phyloP scores from a whole-genome alignment of 208 protist species.

The Tetramitus jugosus region DNA sequence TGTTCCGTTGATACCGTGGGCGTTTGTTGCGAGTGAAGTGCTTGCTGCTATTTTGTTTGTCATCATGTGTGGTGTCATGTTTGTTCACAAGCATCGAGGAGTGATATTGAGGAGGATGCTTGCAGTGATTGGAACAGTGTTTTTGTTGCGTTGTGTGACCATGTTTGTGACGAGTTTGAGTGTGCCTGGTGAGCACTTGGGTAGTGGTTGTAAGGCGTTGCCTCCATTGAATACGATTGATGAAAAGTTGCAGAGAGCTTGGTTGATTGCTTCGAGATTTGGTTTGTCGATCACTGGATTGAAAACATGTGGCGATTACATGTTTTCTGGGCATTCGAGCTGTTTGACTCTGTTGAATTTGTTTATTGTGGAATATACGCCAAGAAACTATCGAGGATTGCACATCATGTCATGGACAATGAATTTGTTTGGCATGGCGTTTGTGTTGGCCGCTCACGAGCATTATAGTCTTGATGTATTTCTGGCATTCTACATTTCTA shows the following conservation, averaged over 20 bases:
- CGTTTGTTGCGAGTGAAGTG: constrained; percentile 20
- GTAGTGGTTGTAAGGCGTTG: neutral
- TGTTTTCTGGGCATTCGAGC: constrained; percentile 28
- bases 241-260: constrained; percentile 21
- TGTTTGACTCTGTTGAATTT: constrained; percentile 27
- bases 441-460: constrained; percentile 28
- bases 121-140: constrained; percentile 23
- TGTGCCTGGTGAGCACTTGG: constrained; percentile 27
- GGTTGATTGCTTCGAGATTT: constrained; percentile 16
- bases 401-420: constrained; percentile 28
- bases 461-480: constrained; percentile 33
- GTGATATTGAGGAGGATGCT: constrained; percentile 25
- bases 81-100: constrained; percentile 22
- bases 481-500: constrained; percentile 28
- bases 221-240: constrained; percentile 7
- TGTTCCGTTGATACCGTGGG: constrained; percentile 22
- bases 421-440: constrained; percentile 26
- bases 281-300: constrained; percentile 27
- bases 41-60: neutral
- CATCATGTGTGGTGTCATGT: constrained; percentile 8
- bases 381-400: constrained; percentile 5
- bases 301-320: constrained; percentile 31
- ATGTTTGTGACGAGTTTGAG: constrained; percentile 27
- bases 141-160: constrained; percentile 27
- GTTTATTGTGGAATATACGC: constrained; percentile 33